phyloP scores from a whole-genome alignment of 2,329 filamentous ascomycete species.

The Colletotrichum agaves region DNA sequence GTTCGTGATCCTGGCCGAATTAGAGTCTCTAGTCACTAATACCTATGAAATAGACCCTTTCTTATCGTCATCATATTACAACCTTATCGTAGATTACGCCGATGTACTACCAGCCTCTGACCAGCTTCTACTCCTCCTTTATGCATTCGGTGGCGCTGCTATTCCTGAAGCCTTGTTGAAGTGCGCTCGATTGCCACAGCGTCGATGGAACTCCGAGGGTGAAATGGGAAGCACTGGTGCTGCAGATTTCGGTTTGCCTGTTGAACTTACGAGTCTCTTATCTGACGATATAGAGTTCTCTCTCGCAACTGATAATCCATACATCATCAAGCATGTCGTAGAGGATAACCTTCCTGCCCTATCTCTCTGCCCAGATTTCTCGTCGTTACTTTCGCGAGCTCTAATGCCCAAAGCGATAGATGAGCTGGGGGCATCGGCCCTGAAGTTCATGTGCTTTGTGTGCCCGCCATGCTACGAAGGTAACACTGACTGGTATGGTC shows the following conservation, averaged over 20 bases:
- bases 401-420: constrained; percentile 36
- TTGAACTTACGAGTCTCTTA: constrained; percentile 38
- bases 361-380: constrained; percentile 39
- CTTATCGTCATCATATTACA: constrained; percentile 38
- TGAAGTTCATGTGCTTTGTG: constrained; percentile 44
- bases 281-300: constrained; percentile 36
- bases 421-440: constrained; percentile 38
- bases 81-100: constrained; percentile 42
- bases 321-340: constrained; percentile 35
- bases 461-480: constrained; percentile 48
- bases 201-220: constrained; percentile 41
- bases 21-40: accelerated
- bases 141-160: constrained; percentile 35
- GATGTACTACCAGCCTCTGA: constrained; percentile 42
- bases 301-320: constrained; percentile 18
- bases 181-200: constrained; percentile 38
- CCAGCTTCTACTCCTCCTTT: constrained; percentile 42
- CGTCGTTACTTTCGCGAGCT: background rate
- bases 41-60: background rate
- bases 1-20: background rate
- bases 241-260: constrained; percentile 40
- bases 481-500: constrained; percentile 44
- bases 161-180: constrained; percentile 43
- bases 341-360: constrained; percentile 39
- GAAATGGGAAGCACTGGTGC: constrained; percentile 43